Percentiles rank a stretch among this genome's conserved stretches.
Conservation (phyloP, 352 stramenopile genomes). For the Globisporangium sylvaticum region DNA sequence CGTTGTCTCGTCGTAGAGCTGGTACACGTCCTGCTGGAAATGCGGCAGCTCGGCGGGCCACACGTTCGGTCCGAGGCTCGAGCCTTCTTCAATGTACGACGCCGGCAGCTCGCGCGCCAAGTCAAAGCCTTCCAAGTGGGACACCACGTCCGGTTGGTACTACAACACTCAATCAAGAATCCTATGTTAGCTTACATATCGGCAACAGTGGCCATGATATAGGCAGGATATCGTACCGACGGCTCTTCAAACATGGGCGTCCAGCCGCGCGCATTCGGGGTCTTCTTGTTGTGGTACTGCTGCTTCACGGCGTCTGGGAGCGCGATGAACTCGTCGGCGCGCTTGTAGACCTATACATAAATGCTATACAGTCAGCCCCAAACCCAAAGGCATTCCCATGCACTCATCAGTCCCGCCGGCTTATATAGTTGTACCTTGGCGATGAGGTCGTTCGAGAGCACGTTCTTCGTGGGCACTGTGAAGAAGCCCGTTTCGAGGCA, state of each 20-base stretch:
- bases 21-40: slow-evolving; percentile 69
- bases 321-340: slow-evolving; percentile 64
- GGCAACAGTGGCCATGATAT: not conserved
- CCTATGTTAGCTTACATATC: not conserved
- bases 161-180: slow-evolving; percentile 11
- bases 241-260: slow-evolving; percentile 83
- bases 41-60: slow-evolving; percentile 58
- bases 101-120: slow-evolving; percentile 53
- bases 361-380: not conserved
- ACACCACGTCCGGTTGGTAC: slow-evolving; percentile 78
- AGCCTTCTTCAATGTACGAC: slow-evolving; percentile 51
- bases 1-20: slow-evolving; percentile 70
- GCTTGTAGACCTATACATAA: slow-evolving; percentile 41
- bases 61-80: slow-evolving; percentile 73
- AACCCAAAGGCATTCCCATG: no score
- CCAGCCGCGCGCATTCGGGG: slow-evolving; percentile 70
- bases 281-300: slow-evolving; percentile 76
- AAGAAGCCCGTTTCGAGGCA: slow-evolving; percentile 73
- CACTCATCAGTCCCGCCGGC: no score
- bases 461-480: slow-evolving; percentile 60
- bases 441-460: slow-evolving; percentile 52
- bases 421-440: slow-evolving; percentile 25
- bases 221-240: slow-evolving; percentile 33
- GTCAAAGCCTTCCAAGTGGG: slow-evolving; percentile 74
- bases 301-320: slow-evolving; percentile 58